Percentiles rank a stretch among this genome's conserved stretches.
phyloP scores from a whole-genome alignment of 768 basidiomycete species.

The Mycena vitilis region DNA sequence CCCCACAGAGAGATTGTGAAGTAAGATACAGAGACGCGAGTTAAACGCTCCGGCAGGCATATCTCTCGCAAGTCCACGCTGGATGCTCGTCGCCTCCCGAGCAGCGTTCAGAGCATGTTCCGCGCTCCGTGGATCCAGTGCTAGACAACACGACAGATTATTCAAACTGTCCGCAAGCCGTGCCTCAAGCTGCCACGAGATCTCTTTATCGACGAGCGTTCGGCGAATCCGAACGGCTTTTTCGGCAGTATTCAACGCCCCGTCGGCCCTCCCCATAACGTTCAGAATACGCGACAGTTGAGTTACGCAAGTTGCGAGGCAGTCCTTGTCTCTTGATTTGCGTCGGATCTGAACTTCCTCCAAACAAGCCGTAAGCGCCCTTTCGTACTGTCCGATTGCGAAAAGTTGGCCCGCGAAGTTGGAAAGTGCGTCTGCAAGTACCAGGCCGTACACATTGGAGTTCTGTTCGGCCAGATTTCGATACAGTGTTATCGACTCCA shows the following conservation, averaged over 20 bases:
- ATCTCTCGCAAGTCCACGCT: slow-evolving; percentile 29
- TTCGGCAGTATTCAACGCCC: slow-evolving; percentile 22
- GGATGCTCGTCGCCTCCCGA: slow-evolving; percentile 28
- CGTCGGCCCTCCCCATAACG: slow-evolving; percentile 12
- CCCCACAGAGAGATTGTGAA: slow-evolving; percentile 28
- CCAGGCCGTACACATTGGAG: not conserved
- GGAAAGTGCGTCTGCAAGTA: slow-evolving; percentile 23
- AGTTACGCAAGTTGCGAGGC: slow-evolving; percentile 24
- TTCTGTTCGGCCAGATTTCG: slow-evolving; percentile 20
- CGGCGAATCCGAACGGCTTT: slow-evolving; percentile 27
- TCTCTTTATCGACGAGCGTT: slow-evolving; percentile 11
- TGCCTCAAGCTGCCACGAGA: slow-evolving; percentile 16
- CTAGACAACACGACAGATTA: slow-evolving; percentile 28
- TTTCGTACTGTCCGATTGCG: slow-evolving; percentile 9
- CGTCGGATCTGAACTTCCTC: slow-evolving; percentile 28
- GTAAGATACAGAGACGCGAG: slow-evolving; percentile 24
- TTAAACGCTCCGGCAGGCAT: slow-evolving; percentile 5
- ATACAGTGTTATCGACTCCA: slow-evolving; percentile 28
- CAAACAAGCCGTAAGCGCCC: slow-evolving; percentile 10
- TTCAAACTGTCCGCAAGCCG: slow-evolving; percentile 23
- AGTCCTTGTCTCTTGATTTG: slow-evolving; percentile 4
- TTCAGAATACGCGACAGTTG: slow-evolving; percentile 24
- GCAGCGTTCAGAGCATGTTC: slow-evolving; percentile 25
- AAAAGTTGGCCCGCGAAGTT: slow-evolving; percentile 28
- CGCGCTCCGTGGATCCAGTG: not conserved